phyloP scores from a whole-genome alignment of 2,329 filamentous ascomycete genomes.

The Aspergillus persii region DNA sequence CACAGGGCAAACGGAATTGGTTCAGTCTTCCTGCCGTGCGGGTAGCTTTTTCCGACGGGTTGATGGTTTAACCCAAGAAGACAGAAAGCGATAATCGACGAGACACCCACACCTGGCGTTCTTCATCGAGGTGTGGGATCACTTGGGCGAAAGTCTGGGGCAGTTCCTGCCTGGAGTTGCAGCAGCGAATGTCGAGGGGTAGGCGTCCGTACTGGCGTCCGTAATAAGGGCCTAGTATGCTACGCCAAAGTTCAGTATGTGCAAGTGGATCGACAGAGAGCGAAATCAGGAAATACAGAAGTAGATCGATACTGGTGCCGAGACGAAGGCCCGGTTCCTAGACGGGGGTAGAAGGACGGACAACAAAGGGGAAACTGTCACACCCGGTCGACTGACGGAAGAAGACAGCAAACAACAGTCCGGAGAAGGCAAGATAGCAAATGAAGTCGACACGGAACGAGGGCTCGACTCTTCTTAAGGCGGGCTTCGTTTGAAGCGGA shows the following conservation, averaged over 20 bases:
- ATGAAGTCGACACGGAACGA: no score
- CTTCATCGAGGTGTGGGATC: constrained; percentile 34
- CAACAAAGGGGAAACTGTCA: neutral
- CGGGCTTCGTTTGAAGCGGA: neutral
- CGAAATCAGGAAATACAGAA: no score
- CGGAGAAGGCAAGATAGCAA: no score
- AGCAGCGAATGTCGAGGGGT: neutral
- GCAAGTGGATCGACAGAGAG: no score
- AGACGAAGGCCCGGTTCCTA: no score
- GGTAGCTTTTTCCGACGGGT: constrained; percentile 26
- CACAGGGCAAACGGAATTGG: constrained; percentile 9
- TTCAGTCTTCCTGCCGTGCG: constrained; percentile 3
- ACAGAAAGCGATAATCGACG: constrained; percentile 36
- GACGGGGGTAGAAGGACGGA: neutral
- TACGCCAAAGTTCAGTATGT: no score
- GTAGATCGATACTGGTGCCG: no score
- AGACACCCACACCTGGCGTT: constrained; percentile 34
- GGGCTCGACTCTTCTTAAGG: no score
- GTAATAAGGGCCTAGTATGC: no score
- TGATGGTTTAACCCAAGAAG: constrained; percentile 33
- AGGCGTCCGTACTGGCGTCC: neutral
- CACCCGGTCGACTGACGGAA: no score
- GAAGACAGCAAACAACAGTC: no score
- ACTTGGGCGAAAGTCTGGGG: neutral
- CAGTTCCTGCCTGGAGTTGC: neutral